Conservation (phyloP, 2,329 filamentous ascomycete species). For the Dothiorella sarmentorum region DNA sequence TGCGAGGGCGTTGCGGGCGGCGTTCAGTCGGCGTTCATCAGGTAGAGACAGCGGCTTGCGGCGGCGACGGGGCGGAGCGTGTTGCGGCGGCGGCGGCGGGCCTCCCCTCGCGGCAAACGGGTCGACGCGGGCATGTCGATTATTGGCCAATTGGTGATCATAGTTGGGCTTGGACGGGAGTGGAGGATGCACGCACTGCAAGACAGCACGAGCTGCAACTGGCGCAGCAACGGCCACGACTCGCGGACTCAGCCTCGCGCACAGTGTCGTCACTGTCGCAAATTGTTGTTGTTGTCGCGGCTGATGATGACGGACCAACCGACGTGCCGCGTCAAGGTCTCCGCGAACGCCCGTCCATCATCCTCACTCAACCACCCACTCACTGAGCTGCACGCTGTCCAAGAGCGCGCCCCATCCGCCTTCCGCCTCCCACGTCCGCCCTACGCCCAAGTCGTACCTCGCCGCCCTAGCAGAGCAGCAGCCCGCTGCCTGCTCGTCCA, state of each 20-base stretch:
- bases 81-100: not conserved
- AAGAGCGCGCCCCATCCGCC: not conserved
- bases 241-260: constrained; percentile 16
- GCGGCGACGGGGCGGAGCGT: not conserved
- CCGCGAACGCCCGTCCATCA: not conserved
- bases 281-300: not conserved
- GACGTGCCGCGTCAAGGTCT: not conserved
- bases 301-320: not conserved
- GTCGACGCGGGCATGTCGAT: not conserved
- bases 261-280: constrained; percentile 11
- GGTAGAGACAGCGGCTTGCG: not conserved
- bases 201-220: constrained; percentile 3
- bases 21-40: not conserved
- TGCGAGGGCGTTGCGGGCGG: not conserved
- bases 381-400: not conserved
- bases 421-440: not conserved
- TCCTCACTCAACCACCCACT: not conserved
- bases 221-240: constrained; percentile 6
- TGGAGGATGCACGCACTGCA: not conserved
- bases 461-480: not conserved
- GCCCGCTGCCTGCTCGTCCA: constrained; percentile 6
- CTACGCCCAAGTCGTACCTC: constrained; percentile 9
- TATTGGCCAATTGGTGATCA: constrained; percentile 3
- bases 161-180: not conserved
- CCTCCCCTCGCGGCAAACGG: not conserved